Conservation (phyloP, 495 filamentous ascomycete genomes). For the Penicillium odoratum region DNA sequence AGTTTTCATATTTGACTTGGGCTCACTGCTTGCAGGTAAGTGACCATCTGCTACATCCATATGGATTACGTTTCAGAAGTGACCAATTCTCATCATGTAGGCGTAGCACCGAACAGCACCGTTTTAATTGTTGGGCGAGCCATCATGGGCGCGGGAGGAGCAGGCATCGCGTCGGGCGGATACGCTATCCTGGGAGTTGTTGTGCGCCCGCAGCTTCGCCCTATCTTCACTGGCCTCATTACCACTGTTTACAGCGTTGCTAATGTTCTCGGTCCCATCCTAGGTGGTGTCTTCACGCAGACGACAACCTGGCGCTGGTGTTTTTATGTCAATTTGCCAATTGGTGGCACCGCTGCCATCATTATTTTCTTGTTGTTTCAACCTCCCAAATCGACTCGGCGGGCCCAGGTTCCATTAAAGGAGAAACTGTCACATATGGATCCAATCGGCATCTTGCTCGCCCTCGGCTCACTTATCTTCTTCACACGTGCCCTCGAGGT, state of each 20-base stretch:
- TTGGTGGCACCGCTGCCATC: constrained; percentile 43
- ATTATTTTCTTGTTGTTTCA: constrained; percentile 44
- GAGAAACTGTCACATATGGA: constrained; percentile 31
- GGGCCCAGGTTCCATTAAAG: constrained; percentile 26
- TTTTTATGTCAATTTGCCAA: constrained; percentile 53
- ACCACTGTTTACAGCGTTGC: not conserved
- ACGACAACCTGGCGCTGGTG: constrained; percentile 52
- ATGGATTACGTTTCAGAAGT: not conserved
- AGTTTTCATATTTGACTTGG: constrained; percentile 55
- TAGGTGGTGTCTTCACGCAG: constrained; percentile 50
- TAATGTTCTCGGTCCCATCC: constrained; percentile 35
- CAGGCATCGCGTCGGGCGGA: too few relatives aligned
- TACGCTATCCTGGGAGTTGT: too few relatives aligned
- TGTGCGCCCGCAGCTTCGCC: too few relatives aligned
- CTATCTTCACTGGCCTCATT: not conserved
- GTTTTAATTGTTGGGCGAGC: too few relatives aligned
- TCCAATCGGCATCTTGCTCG: constrained; percentile 21
- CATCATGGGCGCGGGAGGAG: too few relatives aligned
- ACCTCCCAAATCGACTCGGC: constrained; percentile 10
- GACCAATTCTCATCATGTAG: constrained; percentile 23
- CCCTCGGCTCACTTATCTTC: constrained; percentile 32
- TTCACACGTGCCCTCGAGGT: constrained; percentile 41
- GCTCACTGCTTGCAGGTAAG: constrained; percentile 22
- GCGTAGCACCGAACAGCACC: constrained; percentile 10
- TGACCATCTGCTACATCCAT: not conserved